Base-by-base conservation (phyloP, 225 moss, liverwort and hornwort genomes). In the Marchantia paleacea region DNA sequence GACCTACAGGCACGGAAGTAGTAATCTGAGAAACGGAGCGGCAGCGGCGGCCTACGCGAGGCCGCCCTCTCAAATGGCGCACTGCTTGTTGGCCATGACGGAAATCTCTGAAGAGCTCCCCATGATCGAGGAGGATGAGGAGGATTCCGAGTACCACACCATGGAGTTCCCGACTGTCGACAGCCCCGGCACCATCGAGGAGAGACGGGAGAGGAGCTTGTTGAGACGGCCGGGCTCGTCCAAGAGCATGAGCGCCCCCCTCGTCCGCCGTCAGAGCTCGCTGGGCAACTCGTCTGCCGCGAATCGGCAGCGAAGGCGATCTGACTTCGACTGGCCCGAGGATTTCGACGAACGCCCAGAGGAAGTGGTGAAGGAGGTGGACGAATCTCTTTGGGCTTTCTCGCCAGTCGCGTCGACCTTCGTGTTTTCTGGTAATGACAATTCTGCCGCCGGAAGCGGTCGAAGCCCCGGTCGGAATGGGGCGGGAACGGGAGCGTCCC, bases 291-390 rank as follows among this genome's bases (percentile, higher is more conserved):
- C 72, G 14, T 64, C 72, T 9, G 26, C 68, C 8, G 86, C 65
- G 13, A 82, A 60, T 62, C 87, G 84, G 9, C 83, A 81, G 29
- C 84, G 87, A 49, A 79, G 87, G 72, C 67, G 87, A 79, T 87
- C 87, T 13, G 87, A 87, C 75, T 87, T 87, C 52, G 87, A 87
- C 55, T 87, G 87, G 87, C 87, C 87, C 2, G 87, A 87, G 58
- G 87, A 87, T 24, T 84, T 81, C 52, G 81, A 87, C 20, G 87
- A 87, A 58, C 79, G 87, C 14, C 83, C 87, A 12, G 87, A 87
- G 67, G 87, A 87, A 75, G 87, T 87, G 10, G 87, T 87, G 53
- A 87, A 87, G 52, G 87, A 87, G 79, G 84, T 87, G 12, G 87
- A 87, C n/a, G 87, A 87, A n/a, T 76, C 87, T 24, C 53, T 87